Evolutionary conservation across 2,329 filamentous ascomycete species (phyloP).

Genomic region (Phyllosticta citribraziliensis): DNA sequence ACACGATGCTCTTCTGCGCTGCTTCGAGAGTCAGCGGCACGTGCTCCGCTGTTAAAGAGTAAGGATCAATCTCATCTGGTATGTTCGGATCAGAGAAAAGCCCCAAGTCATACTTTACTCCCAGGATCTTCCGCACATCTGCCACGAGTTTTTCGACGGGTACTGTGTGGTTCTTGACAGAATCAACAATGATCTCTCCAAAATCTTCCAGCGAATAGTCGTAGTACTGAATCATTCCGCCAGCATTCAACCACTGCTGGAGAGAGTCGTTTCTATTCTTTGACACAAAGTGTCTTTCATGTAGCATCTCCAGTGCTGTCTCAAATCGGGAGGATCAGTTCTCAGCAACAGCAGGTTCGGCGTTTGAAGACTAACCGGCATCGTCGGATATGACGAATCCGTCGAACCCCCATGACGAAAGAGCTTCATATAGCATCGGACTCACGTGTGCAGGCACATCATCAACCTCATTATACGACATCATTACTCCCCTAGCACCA

Average conservation of each 20-base stretch:
- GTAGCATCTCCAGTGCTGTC: background rate
- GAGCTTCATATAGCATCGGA: slow-evolving; percentile 29
- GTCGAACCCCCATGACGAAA: slow-evolving; percentile 33
- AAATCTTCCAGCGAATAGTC: slow-evolving; percentile 33
- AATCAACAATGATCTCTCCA: slow-evolving; percentile 23
- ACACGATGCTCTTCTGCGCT: slow-evolving; percentile 34
- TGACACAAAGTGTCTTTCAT: background rate
- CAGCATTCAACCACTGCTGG: slow-evolving; percentile 36
- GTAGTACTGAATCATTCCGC: slow-evolving; percentile 39
- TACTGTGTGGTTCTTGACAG: slow-evolving; percentile 29
- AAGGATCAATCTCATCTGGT: slow-evolving; percentile 24
- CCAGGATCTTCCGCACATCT: slow-evolving; percentile 29
- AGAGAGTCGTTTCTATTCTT: slow-evolving; percentile 12
- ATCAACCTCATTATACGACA: slow-evolving; percentile 37
- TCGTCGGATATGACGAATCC: slow-evolving; percentile 36
- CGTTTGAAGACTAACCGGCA: slow-evolving; percentile 23
- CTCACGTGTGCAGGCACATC: slow-evolving; percentile 32
- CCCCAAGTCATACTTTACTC: slow-evolving; percentile 36
- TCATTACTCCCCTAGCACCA: slow-evolving; percentile 35
- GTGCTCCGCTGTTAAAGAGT: slow-evolving; percentile 27
- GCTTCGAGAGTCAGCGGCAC: slow-evolving; percentile 32
- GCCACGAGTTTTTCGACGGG: slow-evolving; percentile 26
- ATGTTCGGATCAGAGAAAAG: slow-evolving; percentile 33
- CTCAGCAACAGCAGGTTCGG: background rate
- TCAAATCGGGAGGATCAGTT: background rate